phyloP scores from a whole-genome alignment of 306 rosid genomes.

The Rosa lucieae region DNA sequence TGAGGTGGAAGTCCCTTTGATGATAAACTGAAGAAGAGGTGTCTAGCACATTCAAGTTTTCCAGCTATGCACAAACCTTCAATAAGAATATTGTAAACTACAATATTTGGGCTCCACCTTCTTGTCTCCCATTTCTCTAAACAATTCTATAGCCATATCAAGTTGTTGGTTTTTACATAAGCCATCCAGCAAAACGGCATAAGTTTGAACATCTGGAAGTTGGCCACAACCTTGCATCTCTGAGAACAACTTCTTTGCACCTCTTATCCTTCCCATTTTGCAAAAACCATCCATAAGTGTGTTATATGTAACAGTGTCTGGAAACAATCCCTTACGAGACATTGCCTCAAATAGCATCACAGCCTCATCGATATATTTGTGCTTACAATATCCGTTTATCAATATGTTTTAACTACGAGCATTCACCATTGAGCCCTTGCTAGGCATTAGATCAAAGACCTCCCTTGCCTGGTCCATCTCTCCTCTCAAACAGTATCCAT shows the following conservation, averaged over 20 bases:
- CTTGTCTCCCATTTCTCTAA: too few species aligned
- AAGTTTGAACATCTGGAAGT: too few species aligned
- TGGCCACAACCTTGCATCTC: too few species aligned
- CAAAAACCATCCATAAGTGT: slow-evolving; percentile 18
- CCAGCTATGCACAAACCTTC: too few species aligned
- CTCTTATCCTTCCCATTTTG: background rate
- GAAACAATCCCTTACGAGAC: background rate
- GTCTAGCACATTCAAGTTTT: too few species aligned
- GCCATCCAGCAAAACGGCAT: too few species aligned
- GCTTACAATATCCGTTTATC: background rate
- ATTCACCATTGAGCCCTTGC: background rate
- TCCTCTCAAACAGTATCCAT: slow-evolving; percentile 10
- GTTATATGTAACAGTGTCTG: slow-evolving; percentile 6
- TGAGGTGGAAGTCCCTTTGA: too few species aligned
- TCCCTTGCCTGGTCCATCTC: background rate
- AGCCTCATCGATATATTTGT: background rate
- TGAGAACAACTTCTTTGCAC: slow-evolving; percentile 28
- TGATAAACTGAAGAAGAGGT: too few species aligned
- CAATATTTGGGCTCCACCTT: too few species aligned
- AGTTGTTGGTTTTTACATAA: too few species aligned
- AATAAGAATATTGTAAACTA: too few species aligned
- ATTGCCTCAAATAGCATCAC: background rate
- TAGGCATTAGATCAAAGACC: background rate
- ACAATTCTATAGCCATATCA: too few species aligned
- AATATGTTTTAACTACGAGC: background rate